Base-by-base conservation (phyloP, 768 basidiomycete genomes). In the Mycena capillaripes region DNA sequence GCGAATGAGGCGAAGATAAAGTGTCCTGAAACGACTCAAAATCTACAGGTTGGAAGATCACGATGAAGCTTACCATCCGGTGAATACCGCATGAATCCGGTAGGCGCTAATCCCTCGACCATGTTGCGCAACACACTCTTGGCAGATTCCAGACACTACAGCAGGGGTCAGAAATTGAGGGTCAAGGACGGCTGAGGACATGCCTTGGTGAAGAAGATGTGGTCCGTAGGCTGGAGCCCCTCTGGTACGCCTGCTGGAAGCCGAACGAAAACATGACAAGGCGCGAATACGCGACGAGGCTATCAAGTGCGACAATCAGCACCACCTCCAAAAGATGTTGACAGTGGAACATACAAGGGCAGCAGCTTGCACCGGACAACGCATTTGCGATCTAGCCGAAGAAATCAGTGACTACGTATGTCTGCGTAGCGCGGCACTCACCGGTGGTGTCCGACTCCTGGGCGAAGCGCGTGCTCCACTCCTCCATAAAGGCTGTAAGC, bases 181-280 rank as follows among this genome's bases (percentile, higher is more conserved):
- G 19, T 19, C 17, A 1, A 16, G 27, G 30, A 4, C 32, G 16
- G 19, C 29, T 6, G 44, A 40, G 61, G 52, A 70, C 84, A 19
- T 32, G 92, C 94, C 86, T 90, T 92, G 66, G 84, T 88, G 72
- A 95, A 90, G 79, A 93, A 92, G 25, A 94, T 77, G 21, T 89
- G 81, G 78, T 94, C 93, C 2, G 86, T 87, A 1, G 85, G 80
- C 71, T 90, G 85, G 32, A 93, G 87, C 1, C 93, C 10, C 92
- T 88, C 74, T 91, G 89, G 80, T 89, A 94, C 2, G 93, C 93
- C 75, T 95, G 92, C 74, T 95, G 94, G 82, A 95, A 95, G 6
- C 93, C 94, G 76, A 95, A 95, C 0, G 94, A 95, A 77, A 89
- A 94, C 93, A 95, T 94, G 58, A 95, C 94, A 14, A 95, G 89